Conservation (phyloP, 176 grass and related monocot species). For the Oryza meyeriana region DNA sequence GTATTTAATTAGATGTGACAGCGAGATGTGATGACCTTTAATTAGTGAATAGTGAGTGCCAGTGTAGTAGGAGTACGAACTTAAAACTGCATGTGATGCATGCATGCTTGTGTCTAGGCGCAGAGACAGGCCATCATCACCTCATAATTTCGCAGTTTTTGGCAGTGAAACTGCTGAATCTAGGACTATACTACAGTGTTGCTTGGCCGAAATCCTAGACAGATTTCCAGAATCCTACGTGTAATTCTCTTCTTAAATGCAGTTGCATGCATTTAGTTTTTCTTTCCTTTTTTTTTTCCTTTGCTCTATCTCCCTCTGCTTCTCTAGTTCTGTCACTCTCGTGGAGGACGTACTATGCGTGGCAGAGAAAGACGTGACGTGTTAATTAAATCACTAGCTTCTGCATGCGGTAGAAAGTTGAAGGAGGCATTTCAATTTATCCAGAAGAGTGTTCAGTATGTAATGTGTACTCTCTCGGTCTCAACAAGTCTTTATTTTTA, state of each 20-base stretch:
- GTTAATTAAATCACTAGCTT: conserved; percentile 6
- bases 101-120: not conserved
- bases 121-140: conserved; percentile 23
- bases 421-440: no score
- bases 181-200: no score
- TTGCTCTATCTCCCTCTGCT: not conserved
- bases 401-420: no score
- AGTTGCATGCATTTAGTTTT: no score
- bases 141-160: conserved; percentile 30
- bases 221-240: conserved; percentile 57
- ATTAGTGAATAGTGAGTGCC: no score
- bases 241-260: conserved; percentile 54
- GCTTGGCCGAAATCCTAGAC: conserved; percentile 28
- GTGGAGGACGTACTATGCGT: not conserved
- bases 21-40: not conserved
- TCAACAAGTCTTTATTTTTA: no score
- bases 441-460: no score
- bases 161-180: no score
- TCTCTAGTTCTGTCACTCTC: not conserved
- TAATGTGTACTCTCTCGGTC: no score
- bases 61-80: not conserved
- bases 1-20: not conserved
- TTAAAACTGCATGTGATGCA: not conserved
- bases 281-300: not conserved
- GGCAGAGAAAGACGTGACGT: conserved; percentile 31